phyloP scores from a whole-genome alignment of 2,329 filamentous ascomycete species.

The Botrytis hyacinthi region DNA sequence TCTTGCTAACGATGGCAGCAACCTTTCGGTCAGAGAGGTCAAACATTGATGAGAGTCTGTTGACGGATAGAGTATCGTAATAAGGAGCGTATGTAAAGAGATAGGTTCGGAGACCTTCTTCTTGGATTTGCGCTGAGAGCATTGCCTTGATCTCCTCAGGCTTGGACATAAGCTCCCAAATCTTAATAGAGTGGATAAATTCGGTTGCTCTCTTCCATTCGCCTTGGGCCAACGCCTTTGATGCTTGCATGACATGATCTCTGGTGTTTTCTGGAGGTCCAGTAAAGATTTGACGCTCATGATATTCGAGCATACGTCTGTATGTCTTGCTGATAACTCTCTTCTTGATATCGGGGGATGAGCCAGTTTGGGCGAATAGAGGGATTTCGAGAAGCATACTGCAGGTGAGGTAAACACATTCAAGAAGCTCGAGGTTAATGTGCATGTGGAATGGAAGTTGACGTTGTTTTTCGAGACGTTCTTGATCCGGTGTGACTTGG shows the following conservation, averaged over 20 bases:
- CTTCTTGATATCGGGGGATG: conserved; percentile 95
- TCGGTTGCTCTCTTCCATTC: conserved; percentile 97
- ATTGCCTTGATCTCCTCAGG: conserved; percentile 92
- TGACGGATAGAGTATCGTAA: conserved; percentile 92
- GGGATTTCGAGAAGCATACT: conserved; percentile 99
- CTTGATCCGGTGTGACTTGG: conserved; percentile 95
- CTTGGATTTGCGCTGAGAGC: conserved; percentile 97
- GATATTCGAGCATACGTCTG: conserved; percentile 98
- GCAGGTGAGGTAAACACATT: conserved; percentile 98
- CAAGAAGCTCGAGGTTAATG: conserved; percentile 97
- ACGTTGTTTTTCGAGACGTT: conserved; percentile 93
- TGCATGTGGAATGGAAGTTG: conserved; percentile 99
- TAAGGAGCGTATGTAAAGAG: conserved; percentile 99
- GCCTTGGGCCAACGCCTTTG: conserved; percentile 91
- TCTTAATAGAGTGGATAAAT: conserved; percentile 98
- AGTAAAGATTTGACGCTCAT: conserved; percentile 98
- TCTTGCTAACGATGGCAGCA: conserved; percentile 92
- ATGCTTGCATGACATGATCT: conserved; percentile 98
- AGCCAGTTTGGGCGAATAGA: conserved; percentile 92
- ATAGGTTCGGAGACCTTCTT: conserved; percentile 96
- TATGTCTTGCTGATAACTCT: conserved; percentile 99
- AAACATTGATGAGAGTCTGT: conserved; percentile 89
- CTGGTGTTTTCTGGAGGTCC: conserved; percentile 98
- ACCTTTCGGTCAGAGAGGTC: conserved; percentile 90
- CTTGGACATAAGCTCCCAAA: conserved; percentile 97